Evolutionary conservation across 108 stramenopile genomes (phyloP).

Genomic region (Conticribra guillardii): DNA sequence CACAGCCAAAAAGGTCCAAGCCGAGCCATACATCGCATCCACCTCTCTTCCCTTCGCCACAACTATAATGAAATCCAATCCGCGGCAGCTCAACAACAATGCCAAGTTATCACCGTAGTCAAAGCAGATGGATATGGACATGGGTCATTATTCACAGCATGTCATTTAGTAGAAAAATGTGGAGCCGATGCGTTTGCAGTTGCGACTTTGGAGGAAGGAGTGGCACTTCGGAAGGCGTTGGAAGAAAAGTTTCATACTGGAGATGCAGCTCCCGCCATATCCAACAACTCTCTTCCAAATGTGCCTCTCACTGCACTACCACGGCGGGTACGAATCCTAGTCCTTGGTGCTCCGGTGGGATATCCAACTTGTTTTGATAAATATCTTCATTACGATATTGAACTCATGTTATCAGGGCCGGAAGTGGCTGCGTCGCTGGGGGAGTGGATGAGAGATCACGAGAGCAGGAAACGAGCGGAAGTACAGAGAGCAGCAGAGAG

Average conservation of each 20-base stretch:
- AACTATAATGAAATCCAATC: constrained; percentile 63
- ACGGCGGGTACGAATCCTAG: constrained; percentile 57
- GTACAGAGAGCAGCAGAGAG: constrained; percentile 58
- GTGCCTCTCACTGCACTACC: constrained; percentile 23
- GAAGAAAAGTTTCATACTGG: constrained; percentile 25
- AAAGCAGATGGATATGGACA: constrained; percentile 89
- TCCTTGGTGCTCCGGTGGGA: constrained; percentile 67
- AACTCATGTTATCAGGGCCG: constrained; percentile 69
- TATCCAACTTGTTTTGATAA: constrained; percentile 68
- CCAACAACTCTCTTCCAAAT: background rate
- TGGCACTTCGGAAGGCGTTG: constrained; percentile 55
- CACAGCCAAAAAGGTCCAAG: constrained; percentile 2
- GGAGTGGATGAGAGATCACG: constrained; percentile 55
- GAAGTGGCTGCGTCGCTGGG: constrained; percentile 60
- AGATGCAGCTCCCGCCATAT: background rate
- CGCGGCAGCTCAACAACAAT: constrained; percentile 61
- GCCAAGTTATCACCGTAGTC: constrained; percentile 71
- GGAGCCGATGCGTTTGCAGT: constrained; percentile 77
- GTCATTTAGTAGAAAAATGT: constrained; percentile 58
- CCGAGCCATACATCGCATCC: constrained; percentile 62
- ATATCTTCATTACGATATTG: constrained; percentile 68
- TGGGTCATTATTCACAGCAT: constrained; percentile 63
- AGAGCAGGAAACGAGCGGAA: constrained; percentile 56
- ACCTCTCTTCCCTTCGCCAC: constrained; percentile 60
- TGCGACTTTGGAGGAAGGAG: constrained; percentile 67